A percentile compares a stretch with the other conserved stretches of the same genome.
phyloP scores from a whole-genome alignment of 805 yeast species.

The Millerago galiae region DNA sequence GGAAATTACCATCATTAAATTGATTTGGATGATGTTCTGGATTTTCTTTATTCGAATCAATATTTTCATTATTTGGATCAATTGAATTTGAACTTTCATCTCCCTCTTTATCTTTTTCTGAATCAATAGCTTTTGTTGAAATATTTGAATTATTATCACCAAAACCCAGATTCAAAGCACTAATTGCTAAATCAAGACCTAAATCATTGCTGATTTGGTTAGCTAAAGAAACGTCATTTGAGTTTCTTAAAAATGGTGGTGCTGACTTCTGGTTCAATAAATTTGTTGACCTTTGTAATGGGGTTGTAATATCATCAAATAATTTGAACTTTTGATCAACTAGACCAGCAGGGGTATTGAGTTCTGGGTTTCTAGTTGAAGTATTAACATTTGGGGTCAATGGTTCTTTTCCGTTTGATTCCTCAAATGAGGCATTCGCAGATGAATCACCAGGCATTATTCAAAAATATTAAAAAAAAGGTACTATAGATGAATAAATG shows the following conservation, averaged over 20 bases:
- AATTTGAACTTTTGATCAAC: conserved; percentile 15
- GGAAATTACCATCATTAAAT: conserved; percentile 3
- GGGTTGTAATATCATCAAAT: conserved; percentile 17
- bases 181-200: conserved; percentile 21
- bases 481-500: not conserved
- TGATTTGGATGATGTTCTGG: conserved; percentile 17
- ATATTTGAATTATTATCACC: conserved; percentile 6
- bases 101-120: conserved; percentile 27
- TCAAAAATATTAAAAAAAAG: not conserved
- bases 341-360: conserved; percentile 13
- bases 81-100: not conserved
- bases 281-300: conserved; percentile 20
- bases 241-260: conserved; percentile 20
- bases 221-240: conserved; percentile 7
- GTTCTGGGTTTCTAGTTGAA: conserved; percentile 11
- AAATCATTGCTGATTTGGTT: conserved; percentile 15
- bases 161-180: conserved; percentile 23
- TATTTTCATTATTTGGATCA: not conserved
- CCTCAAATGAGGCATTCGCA: conserved; percentile 16
- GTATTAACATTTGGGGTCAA: conserved; percentile 8
- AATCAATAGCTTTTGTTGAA: conserved; percentile 4
- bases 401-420: conserved; percentile 7
- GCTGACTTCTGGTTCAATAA: conserved; percentile 15
- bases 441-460: conserved; percentile 15
- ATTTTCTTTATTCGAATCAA: not conserved